A percentile compares a stretch with the other conserved stretches of the same genome.
Conservation (phyloP, 768 basidiomycete species). For the Tylopilus balloui region DNA sequence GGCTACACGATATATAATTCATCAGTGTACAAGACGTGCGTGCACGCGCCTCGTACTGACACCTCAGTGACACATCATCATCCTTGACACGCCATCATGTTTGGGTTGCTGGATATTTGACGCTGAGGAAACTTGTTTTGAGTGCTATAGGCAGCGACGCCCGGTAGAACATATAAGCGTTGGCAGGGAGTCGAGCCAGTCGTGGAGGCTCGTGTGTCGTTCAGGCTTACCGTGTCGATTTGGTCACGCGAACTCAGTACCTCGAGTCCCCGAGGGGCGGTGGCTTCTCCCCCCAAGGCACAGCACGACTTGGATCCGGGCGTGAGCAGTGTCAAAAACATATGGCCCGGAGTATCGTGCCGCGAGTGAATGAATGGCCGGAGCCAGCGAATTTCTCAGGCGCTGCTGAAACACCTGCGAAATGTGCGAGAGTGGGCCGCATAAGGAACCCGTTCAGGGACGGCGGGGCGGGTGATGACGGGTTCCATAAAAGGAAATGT, state of each 20-base stretch:
- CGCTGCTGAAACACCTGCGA: conserved; percentile 14
- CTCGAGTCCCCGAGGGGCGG: background rate
- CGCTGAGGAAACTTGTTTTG: background rate
- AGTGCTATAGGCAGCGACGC: background rate
- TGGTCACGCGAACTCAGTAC: conserved; percentile 8
- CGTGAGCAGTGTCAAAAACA: no score
- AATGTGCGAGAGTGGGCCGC: background rate
- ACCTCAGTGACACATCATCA: background rate
- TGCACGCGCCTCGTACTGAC: background rate
- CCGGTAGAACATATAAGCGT: conserved; percentile 5
- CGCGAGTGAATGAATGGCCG: background rate
- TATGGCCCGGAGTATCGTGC: no score
- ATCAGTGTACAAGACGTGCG: background rate
- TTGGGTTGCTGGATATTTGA: background rate
- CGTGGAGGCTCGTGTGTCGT: background rate
- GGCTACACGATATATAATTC: conserved; percentile 9
- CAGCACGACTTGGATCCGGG: background rate
- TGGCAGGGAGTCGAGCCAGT: background rate
- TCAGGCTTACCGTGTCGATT: background rate
- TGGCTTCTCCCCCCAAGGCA: background rate
- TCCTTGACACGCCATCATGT: background rate
- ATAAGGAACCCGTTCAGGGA: conserved; percentile 26
- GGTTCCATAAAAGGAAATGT: conserved; percentile 9
- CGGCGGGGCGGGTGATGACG: conserved; percentile 14
- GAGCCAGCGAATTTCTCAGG: conserved; percentile 1